Base-by-base conservation (phyloP, 116 monocot species). In the Cymodocea nodosa region DNA sequence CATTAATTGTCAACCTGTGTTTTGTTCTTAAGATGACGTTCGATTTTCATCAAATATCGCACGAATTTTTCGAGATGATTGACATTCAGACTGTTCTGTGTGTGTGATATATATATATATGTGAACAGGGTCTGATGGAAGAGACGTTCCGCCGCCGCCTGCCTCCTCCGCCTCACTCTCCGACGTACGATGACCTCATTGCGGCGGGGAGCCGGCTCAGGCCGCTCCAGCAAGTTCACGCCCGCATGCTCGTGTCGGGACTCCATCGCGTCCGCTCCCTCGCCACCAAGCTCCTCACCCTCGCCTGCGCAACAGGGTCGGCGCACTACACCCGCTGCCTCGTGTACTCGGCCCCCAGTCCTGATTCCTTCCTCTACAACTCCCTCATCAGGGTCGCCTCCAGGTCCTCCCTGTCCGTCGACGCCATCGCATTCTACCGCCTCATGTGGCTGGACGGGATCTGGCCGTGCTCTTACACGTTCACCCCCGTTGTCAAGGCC, bases 281-380 rank as follows among this genome's bases (percentile, higher is more conserved):
- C 65, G 65, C 72, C 57, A 80, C 80, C 68, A 80, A 76, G 50
- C 76, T 80, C 30, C 68, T 76, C 60, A 64, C 76, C n/a, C 59
- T 76, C 44, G 57, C 71, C 67, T 39, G 49, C 58, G 15, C 66
- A 15, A n/a, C 62, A 0, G 61, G 50, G 24, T 35, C 63, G 22
- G 23, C 14, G 39, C 2, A 50, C 70, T 74, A 77, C 67, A 30
- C 71, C 44, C 62, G 19, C 70, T 39, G 18, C 13, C 75, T 79
- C 71, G 56, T 82, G 54, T 39, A 25, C 39, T 68, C 75, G 4
- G 64, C 79, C 20, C 80, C 79, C 39, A 9, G 64, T 35, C 89
- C 89, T 22, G 84, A 89, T 65, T 0, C 75, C 35, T 84, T 88
- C 77, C 82, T 88, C 72, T 89, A 82, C 68, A 57, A 60, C 58